Conservation (phyloP, 257 asterid genomes). For the Nicotiana obtusifolia region DNA sequence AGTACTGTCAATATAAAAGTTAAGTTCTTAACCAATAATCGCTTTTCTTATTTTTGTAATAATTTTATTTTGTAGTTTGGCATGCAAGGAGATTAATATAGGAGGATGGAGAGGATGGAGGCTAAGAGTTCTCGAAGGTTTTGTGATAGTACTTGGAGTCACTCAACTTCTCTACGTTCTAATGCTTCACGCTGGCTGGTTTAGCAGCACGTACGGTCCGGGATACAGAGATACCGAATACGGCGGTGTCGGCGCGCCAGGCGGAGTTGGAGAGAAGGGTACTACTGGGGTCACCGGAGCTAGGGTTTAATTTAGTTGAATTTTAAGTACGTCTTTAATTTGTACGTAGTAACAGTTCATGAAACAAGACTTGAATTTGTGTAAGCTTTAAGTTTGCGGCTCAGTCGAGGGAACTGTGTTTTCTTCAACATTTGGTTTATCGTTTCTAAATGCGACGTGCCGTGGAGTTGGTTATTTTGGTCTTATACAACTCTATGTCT, state of each 20-base stretch:
- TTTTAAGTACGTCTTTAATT: background rate
- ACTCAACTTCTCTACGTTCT: slow-evolving; percentile 64
- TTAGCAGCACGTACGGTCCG: slow-evolving; percentile 63
- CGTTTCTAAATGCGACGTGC: background rate
- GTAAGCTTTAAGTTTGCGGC: background rate
- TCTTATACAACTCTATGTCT: no score
- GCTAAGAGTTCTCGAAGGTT: slow-evolving; percentile 68
- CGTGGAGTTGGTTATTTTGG: background rate
- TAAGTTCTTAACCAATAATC: no score
- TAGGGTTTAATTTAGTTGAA: slow-evolving; percentile 11
- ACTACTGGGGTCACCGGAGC: slow-evolving; percentile 26
- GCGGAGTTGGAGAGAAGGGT: slow-evolving; percentile 35
- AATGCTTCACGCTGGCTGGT: slow-evolving; percentile 63
- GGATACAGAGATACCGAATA: slow-evolving; percentile 41
- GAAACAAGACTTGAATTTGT: background rate
- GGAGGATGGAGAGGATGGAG: slow-evolving; percentile 94
- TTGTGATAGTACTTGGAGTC: slow-evolving; percentile 51
- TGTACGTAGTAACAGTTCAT: background rate
- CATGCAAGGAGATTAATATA: slow-evolving; percentile 74
- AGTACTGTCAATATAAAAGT: no score
- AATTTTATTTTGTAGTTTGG: slow-evolving; percentile 45
- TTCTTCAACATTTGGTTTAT: background rate
- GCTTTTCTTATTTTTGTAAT: background rate
- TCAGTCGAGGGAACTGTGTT: background rate
- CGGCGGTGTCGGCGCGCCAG: slow-evolving; percentile 10